Percentiles rank a stretch among this genome's conserved stretches.
Conservation (phyloP, 2,329 filamentous ascomycete species). For the Beauveria sp. region DNA sequence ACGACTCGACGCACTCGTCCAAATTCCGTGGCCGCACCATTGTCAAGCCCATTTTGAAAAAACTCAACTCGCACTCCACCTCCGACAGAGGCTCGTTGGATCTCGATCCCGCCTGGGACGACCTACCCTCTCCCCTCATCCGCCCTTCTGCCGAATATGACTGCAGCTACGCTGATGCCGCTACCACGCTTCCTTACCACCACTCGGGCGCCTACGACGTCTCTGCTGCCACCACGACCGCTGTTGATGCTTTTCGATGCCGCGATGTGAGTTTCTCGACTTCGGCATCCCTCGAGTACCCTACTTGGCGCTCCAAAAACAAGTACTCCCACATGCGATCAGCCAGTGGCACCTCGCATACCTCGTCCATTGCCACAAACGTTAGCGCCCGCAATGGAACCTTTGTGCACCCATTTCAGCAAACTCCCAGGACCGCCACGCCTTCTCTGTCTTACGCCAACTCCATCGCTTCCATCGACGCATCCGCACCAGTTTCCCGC, state of each 20-base stretch:
- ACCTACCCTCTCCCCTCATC: constrained; percentile 33
- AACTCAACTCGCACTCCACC: constrained; percentile 36
- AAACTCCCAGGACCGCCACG: constrained; percentile 53
- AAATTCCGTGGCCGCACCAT: constrained; percentile 40
- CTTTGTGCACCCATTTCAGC: constrained; percentile 59
- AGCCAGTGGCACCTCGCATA: constrained; percentile 50
- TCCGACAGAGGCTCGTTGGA: constrained; percentile 58
- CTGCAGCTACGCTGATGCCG: constrained; percentile 13
- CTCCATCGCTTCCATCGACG: constrained; percentile 45
- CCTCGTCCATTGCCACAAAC: constrained; percentile 46
- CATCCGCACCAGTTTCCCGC: constrained; percentile 26
- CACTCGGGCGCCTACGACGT: constrained; percentile 12
- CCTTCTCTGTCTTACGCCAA: constrained; percentile 52
- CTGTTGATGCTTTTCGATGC: constrained; percentile 14
- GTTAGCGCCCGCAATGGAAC: constrained; percentile 40
- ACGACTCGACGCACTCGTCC: constrained; percentile 14
- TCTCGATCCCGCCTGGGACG: constrained; percentile 51
- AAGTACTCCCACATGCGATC: constrained; percentile 51
- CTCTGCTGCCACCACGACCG: constrained; percentile 14
- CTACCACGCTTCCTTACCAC: no score
- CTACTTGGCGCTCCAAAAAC: constrained; percentile 22
- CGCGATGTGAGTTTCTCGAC: constrained; percentile 42
- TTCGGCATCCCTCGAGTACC: constrained; percentile 25
- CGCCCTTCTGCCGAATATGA: constrained; percentile 20
- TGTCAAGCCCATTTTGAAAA: constrained; percentile 57